Conservation (phyloP, 2,329 filamentous ascomycete genomes). For the Rhytidhysteron rufulum region DNA sequence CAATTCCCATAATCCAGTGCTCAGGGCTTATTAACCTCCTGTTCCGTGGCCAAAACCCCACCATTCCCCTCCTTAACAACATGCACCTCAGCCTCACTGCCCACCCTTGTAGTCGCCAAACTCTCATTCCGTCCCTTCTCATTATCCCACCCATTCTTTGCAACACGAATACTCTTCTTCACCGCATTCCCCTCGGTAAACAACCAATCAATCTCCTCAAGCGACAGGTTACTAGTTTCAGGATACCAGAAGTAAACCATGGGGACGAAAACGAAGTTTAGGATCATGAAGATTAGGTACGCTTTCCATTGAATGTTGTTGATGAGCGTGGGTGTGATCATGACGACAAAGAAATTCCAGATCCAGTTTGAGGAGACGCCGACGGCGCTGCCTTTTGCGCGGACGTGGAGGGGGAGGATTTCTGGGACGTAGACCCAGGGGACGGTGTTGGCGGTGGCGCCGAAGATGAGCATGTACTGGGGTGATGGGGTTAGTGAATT, state of each 20-base stretch:
- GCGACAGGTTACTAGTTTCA: constrained; percentile 31
- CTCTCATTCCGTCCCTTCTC: neutral
- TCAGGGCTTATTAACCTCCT: too few relatives aligned
- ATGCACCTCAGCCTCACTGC: too few relatives aligned
- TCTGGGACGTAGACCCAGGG: constrained; percentile 52
- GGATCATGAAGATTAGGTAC: constrained; percentile 51
- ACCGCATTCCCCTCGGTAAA: constrained; percentile 29
- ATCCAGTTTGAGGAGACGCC: constrained; percentile 50
- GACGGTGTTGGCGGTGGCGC: constrained; percentile 39
- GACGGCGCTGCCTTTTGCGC: constrained; percentile 49
- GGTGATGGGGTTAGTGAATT: constrained; percentile 5
- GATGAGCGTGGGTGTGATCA: constrained; percentile 51
- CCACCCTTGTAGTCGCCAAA: too few relatives aligned
- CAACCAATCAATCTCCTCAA: constrained; percentile 34
- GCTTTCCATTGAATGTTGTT: constrained; percentile 48
- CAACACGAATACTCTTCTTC: neutral
- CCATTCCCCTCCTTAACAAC: too few relatives aligned
- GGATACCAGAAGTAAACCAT: constrained; percentile 46
- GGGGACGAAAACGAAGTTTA: constrained; percentile 45
- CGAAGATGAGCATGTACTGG: constrained; percentile 41
- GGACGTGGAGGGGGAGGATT: constrained; percentile 48
- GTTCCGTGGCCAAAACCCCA: too few relatives aligned
- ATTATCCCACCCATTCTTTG: neutral
- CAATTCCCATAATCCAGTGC: too few relatives aligned
- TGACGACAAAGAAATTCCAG: constrained; percentile 49